Evolutionary conservation across 2,329 filamentous ascomycete genomes (phyloP).

Genomic region (Arthrobotrys sphaeroides): DNA sequence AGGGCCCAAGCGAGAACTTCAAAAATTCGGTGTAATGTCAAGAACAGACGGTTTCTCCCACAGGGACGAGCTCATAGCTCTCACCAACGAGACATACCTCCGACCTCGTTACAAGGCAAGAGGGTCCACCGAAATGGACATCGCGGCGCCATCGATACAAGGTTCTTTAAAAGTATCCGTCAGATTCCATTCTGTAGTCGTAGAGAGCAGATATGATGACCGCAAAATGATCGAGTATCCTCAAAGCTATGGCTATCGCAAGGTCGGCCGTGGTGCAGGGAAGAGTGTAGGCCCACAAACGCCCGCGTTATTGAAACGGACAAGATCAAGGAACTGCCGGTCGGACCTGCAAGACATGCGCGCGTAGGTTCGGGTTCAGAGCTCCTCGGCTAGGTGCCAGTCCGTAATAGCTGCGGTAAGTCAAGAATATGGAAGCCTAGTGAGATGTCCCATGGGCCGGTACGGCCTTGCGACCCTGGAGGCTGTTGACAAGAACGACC

Average conservation of each 20-base stretch:
- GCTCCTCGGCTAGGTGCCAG: background rate
- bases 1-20: slow-evolving; percentile 17
- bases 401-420: background rate
- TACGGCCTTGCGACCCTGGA: slow-evolving; percentile 23
- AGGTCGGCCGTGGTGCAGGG: slow-evolving; percentile 6
- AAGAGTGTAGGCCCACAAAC: background rate
- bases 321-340: slow-evolving; percentile 31
- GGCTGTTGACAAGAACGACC: slow-evolving; percentile 28
- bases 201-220: slow-evolving; percentile 1
- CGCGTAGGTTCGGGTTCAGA: slow-evolving; percentile 40
- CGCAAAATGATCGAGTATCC: slow-evolving; percentile 4
- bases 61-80: slow-evolving; percentile 50
- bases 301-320: slow-evolving; percentile 38
- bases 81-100: slow-evolving; percentile 48
- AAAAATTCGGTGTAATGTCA: slow-evolving; percentile 41
- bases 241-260: slow-evolving; percentile 25
- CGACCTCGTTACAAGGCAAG: slow-evolving; percentile 32
- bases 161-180: slow-evolving; percentile 50
- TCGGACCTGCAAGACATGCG: slow-evolving; percentile 53
- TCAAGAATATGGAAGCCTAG: slow-evolving; percentile 3
- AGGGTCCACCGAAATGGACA: slow-evolving; percentile 38
- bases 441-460: slow-evolving; percentile 19
- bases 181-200: slow-evolving; percentile 20
- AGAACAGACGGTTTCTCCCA: slow-evolving; percentile 50
- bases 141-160: slow-evolving; percentile 49